phyloP scores from a whole-genome alignment of 2,329 filamentous ascomycete species.

The Penicillium sp. region DNA sequence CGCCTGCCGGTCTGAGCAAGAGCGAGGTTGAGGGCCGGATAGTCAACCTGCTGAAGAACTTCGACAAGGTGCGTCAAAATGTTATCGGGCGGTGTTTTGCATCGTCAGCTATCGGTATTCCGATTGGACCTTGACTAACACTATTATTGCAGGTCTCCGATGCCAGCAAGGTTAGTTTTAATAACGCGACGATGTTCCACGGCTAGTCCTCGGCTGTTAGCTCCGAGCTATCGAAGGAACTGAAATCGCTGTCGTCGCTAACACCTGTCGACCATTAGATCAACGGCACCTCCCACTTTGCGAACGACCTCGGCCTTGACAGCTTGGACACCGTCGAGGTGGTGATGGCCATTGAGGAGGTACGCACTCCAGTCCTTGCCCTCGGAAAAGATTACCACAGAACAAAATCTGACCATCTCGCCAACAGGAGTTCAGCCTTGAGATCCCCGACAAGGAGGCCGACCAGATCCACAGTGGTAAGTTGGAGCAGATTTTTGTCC shows the following conservation, averaged over 20 bases:
- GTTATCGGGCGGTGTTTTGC: neutral
- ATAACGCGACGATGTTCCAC: slow-evolving; percentile 5
- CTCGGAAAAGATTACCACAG: slow-evolving; percentile 7
- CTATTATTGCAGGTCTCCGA: slow-evolving; percentile 31
- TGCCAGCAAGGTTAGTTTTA: slow-evolving; percentile 37
- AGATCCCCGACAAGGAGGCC: slow-evolving; percentile 96
- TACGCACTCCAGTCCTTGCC: slow-evolving; percentile 36
- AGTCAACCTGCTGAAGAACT: slow-evolving; percentile 86
- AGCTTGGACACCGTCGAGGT: slow-evolving; percentile 98
- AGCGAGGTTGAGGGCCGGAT: slow-evolving; percentile 87
- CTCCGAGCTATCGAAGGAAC: neutral
- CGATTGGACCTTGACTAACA: slow-evolving; percentile 2
- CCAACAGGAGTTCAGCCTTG: slow-evolving; percentile 73
- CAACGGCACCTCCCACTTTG: slow-evolving; percentile 77
- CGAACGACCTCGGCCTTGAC: slow-evolving; percentile 94
- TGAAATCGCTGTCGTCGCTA: slow-evolving; percentile 17
- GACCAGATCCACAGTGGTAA: slow-evolving; percentile 89
- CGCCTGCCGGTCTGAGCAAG: slow-evolving; percentile 70
- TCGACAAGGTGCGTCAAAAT: slow-evolving; percentile 73
- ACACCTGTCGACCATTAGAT: slow-evolving; percentile 56
- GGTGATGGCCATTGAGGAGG: slow-evolving; percentile 99
- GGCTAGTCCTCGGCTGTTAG: slow-evolving; percentile 1
- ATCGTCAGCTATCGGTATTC: neutral
- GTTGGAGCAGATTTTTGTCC: slow-evolving; percentile 32
- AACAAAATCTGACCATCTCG: slow-evolving; percentile 15